Base-by-base conservation (phyloP, 768 basidiomycete genomes). In the Myochromella boudieri region DNA sequence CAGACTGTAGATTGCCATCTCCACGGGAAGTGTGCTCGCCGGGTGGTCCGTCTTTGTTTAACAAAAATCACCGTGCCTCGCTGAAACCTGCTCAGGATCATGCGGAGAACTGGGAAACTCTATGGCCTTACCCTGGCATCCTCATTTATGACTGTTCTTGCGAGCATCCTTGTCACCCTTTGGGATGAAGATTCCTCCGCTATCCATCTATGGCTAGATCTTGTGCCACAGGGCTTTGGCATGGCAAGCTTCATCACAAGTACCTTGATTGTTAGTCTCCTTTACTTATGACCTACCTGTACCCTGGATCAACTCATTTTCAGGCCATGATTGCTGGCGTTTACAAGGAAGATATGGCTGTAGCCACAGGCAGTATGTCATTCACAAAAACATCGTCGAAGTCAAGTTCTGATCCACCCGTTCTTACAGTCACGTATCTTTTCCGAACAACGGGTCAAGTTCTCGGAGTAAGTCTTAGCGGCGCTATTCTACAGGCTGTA, bases 381-480 rank as follows among this genome's bases (percentile, higher is more conserved):
- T 44, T n/a, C 41, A 52, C 51, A 40, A 28, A 6, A 41, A 51
- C 52, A 48, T 44, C 29, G 50, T 43, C 46, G 32, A 22, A 40
- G 37, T 38, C 42, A 37, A 45, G 21, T 17, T 29, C 29, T 18
- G 11, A 27, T 36, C 17, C 7, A 25, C 18, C 15, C 11, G 27
- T 28, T 40, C 28, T 28, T 44, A 14, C 56, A 95, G 93, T 95
- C 58, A 90, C 89, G 25, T 98, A 98, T 67, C 75, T 97, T 37
- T 95, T 95, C 74, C 75, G 95, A 53, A 94, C 92, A 6, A 88
- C 91, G 14, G 95, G 95, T 2, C 95, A 97, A 71, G 97, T 97
- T 18, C 76, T 97, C 44, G 97, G 95, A 27, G 95, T 99, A 44
- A 89, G 90, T 57, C 70, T 95, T 37, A 85, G 84, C 56, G 90